These are phyloP conservation scores for Diaporthe citriasiana DNA, from an alignment of 2,329 filamentous ascomycete genomes.

Conservation along the genomic window DNA sequence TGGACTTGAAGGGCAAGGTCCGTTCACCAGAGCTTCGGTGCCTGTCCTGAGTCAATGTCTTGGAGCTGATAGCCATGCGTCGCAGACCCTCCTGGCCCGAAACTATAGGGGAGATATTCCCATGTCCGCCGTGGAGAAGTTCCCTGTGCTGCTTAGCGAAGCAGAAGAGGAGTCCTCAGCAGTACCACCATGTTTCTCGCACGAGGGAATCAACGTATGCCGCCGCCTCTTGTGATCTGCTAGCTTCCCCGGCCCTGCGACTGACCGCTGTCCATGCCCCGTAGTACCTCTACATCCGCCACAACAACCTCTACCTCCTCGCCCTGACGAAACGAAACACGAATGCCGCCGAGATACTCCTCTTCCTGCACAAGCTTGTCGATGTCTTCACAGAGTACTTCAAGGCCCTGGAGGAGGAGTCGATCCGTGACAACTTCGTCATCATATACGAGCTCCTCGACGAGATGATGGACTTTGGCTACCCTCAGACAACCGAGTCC, in stretches of 20 bases:
- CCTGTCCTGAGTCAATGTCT: slow-evolving; percentile 8
- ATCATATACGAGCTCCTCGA: slow-evolving; percentile 98
- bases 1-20: slow-evolving; percentile 99
- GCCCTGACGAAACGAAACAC: slow-evolving; percentile 98
- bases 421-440: slow-evolving; percentile 99
- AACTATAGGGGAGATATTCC: slow-evolving; percentile 99
- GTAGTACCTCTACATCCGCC: slow-evolving; percentile 97
- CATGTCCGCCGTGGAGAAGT: slow-evolving; percentile 99
- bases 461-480: slow-evolving; percentile 99
- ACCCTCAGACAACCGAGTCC: slow-evolving; percentile 97
- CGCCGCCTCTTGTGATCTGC: background rate
- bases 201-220: slow-evolving; percentile 94
- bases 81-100: slow-evolving; percentile 93
- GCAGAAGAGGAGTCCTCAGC: slow-evolving; percentile 99
- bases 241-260: slow-evolving; percentile 25
- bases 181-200: slow-evolving; percentile 96
- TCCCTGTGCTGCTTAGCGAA: slow-evolving; percentile 94
- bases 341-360: slow-evolving; percentile 97
- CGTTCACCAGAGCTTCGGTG: slow-evolving; percentile 44
- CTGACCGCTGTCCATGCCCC: slow-evolving; percentile 29
- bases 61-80: slow-evolving; percentile 37
- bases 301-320: slow-evolving; percentile 99
- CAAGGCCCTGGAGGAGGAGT: slow-evolving; percentile 98
- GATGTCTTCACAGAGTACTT: slow-evolving; percentile 99
- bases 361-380: slow-evolving; percentile 98